These are phyloP conservation scores for Lanzia echinophila DNA, from an alignment of 2,329 filamentous ascomycete species.

Conservation along the genomic window DNA sequence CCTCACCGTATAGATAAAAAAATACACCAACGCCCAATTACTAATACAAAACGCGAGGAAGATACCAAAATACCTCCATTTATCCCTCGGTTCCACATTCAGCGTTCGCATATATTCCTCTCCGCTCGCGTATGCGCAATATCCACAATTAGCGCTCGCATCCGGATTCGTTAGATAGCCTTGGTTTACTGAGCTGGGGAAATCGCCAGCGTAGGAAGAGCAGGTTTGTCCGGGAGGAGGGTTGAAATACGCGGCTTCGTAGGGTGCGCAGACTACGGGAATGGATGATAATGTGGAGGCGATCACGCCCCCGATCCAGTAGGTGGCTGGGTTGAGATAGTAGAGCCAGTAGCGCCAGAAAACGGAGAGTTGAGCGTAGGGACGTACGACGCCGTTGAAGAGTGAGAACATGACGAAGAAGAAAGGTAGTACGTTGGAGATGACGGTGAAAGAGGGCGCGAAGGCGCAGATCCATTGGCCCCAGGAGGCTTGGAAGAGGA, in stretches of 20 bases:
- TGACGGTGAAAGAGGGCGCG: slow-evolving; percentile 71
- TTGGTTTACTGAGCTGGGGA: slow-evolving; percentile 38
- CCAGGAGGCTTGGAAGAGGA: slow-evolving; percentile 47
- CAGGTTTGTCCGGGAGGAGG: slow-evolving; percentile 61
- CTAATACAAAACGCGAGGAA: slow-evolving; percentile 64
- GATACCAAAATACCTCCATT: slow-evolving; percentile 68
- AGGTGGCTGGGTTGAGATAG: slow-evolving; percentile 60
- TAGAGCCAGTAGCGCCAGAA: slow-evolving; percentile 42
- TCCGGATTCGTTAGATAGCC: slow-evolving; percentile 60
- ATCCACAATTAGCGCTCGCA: slow-evolving; percentile 55
- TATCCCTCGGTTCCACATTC: slow-evolving; percentile 46
- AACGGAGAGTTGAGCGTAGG: slow-evolving; percentile 47
- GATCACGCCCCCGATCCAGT: slow-evolving; percentile 63
- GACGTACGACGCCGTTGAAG: slow-evolving; percentile 68
- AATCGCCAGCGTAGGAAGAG: slow-evolving; percentile 53
- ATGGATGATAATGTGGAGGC: slow-evolving; percentile 52
- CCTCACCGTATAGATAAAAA: slow-evolving; percentile 69
- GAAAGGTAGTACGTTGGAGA: slow-evolving; percentile 49
- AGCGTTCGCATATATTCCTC: slow-evolving; percentile 57
- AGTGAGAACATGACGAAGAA: slow-evolving; percentile 57
- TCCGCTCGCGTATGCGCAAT: slow-evolving; percentile 58
- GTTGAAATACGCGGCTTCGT: slow-evolving; percentile 57
- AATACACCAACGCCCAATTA: slow-evolving; percentile 68
- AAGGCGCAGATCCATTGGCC: slow-evolving; percentile 75
- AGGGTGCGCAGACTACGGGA: slow-evolving; percentile 41